These are phyloP conservation scores for Ophiostoma triangulosporum DNA, from an alignment of 2,329 filamentous ascomycete genomes.

Conservation along the genomic window DNA sequence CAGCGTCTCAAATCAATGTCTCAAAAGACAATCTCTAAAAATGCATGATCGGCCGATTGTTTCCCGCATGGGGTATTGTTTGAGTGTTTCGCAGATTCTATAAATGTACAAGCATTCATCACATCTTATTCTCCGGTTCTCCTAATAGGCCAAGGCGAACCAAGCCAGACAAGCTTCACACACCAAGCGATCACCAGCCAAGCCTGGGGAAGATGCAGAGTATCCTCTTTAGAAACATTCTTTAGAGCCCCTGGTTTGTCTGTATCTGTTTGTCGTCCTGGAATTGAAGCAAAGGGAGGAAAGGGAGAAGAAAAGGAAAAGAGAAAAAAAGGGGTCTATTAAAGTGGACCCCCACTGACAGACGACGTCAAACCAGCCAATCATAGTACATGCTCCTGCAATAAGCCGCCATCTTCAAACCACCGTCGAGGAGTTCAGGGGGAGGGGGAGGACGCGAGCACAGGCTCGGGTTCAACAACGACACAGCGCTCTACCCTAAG, in stretches of 20 bases:
- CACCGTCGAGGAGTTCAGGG: too few species aligned
- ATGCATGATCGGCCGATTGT: background rate
- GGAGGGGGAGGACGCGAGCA: too few species aligned
- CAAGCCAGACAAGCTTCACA: background rate
- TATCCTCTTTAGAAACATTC: too few species aligned
- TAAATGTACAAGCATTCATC: background rate
- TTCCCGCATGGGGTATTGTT: background rate
- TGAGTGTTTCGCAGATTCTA: background rate
- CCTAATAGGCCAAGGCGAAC: background rate
- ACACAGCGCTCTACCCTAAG: too few species aligned
- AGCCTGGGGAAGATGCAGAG: background rate
- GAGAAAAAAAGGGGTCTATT: background rate
- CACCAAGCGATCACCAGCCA: background rate
- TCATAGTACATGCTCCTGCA: background rate
- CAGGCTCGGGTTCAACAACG: too few species aligned
- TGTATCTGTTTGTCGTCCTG: background rate
- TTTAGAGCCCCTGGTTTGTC: background rate
- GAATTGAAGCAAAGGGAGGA: background rate
- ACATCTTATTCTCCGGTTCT: background rate
- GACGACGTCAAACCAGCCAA: background rate
- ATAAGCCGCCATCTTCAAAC: slow-evolving; percentile 5
- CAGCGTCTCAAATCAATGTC: background rate
- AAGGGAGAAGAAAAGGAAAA: background rate
- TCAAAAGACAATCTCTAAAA: background rate
- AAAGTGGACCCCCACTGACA: background rate